phyloP scores from a whole-genome alignment of 106 monocot genomes.

The Phalaenopsis aphrodite region DNA sequence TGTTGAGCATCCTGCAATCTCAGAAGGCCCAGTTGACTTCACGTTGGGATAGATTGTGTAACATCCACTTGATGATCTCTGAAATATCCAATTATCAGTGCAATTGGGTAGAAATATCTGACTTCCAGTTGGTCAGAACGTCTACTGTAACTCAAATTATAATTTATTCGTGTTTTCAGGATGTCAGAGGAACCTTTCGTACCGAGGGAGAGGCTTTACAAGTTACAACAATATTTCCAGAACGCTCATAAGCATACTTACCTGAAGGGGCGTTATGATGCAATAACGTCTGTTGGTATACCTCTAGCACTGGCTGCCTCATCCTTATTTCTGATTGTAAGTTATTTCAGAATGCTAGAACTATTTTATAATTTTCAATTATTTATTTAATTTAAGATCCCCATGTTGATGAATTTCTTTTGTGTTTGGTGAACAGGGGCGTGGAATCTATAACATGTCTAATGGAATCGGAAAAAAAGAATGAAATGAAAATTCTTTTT shows the following conservation, averaged over 20 bases:
- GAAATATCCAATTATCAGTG: no score
- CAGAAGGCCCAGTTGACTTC: no score
- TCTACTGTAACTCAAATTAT: not conserved
- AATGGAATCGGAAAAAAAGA: slow-evolving; percentile 70
- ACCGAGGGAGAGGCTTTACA: slow-evolving; percentile 49
- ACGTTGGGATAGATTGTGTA: no score
- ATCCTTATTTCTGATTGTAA: slow-evolving; percentile 46
- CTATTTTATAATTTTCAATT: not conserved
- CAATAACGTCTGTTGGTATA: slow-evolving; percentile 72
- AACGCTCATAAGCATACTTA: slow-evolving; percentile 50
- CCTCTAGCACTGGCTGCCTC: slow-evolving; percentile 51
- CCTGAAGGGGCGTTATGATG: slow-evolving; percentile 63
- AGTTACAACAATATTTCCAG: slow-evolving; percentile 59
- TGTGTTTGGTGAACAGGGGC: slow-evolving; percentile 26
- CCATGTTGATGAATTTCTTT: not conserved
- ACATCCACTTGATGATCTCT: no score
- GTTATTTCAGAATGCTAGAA: not conserved
- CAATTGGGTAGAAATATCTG: no score
- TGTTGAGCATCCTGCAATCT: no score
- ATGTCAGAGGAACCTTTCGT: slow-evolving; percentile 45
- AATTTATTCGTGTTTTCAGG: not conserved
- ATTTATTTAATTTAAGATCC: not conserved
- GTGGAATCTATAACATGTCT: slow-evolving; percentile 68
- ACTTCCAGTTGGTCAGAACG: no score
- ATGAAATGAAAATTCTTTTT: slow-evolving; percentile 14